Evolutionary conservation across 768 basidiomycete genomes (phyloP), one percentile per base, ranked within the genome.

Genomic region (Russula foetens): DNA sequence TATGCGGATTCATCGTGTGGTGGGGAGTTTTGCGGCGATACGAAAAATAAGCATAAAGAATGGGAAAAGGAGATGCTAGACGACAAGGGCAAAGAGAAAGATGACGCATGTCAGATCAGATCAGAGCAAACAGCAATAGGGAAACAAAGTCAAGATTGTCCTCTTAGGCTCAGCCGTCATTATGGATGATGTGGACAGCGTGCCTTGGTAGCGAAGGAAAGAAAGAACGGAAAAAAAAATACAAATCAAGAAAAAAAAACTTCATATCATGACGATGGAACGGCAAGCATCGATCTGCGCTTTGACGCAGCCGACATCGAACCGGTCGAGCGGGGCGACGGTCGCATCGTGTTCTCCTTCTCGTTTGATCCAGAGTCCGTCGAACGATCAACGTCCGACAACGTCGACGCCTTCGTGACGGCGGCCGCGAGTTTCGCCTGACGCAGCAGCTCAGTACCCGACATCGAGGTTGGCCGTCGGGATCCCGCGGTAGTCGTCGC

Each of bases 381-480:
- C 28, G 59, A 62, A 14, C 19, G 56, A 8, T 57, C 56, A 11
- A 52, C 49, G 44, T 61, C 60, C 19, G 60, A 62, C 35, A 43
- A 28, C 12, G 28, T 2, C n/a, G 59, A 35, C 12, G 23, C 33
- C 41, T 24, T 21, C 23, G 47, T 17, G 9, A 26, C 39, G 7
- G 51, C 59, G n/a, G 49, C 28, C 2, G 58, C 47, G 7, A 54
- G 56, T 53, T 59, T 60, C 21, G 56, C 53, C 43, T 59, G 45
- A 26, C 64, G 64, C 51, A 55, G 21, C 6, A 57, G 38, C 47
- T 66, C 64, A 0, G 64, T 55, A 19, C 63, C 64, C 14, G 55
- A 64, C 54, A 64, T 59, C 33, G 64, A 66, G 1, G 46, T 29
- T 7, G 64, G 53, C 8, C 62, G 58, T 15, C 64, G 64, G 17